Evolutionary conservation across 148 eudicot species (phyloP).

Genomic region (Chenopodium album): DNA sequence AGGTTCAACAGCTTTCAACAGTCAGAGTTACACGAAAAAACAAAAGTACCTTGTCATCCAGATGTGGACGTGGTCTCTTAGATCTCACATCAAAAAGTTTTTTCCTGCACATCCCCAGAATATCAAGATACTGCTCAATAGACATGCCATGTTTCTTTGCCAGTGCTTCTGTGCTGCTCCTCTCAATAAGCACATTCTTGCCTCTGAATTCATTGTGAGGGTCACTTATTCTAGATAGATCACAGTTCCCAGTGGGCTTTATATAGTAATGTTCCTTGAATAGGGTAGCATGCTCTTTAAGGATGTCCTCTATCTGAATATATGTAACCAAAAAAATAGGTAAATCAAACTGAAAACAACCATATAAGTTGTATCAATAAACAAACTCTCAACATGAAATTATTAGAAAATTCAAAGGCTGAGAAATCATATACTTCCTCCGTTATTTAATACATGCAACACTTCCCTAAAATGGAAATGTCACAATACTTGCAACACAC

Average conservation of each 20-base stretch:
- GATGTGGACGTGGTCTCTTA: slow-evolving; percentile 71
- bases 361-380: neutral
- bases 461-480: no score
- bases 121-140: slow-evolving; percentile 54
- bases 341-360: neutral
- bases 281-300: slow-evolving; percentile 66
- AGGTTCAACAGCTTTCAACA: neutral
- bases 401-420: neutral
- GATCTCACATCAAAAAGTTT: slow-evolving; percentile 75
- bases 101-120: slow-evolving; percentile 54
- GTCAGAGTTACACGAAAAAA: neutral
- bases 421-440: no score
- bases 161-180: slow-evolving; percentile 65
- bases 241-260: slow-evolving; percentile 82
- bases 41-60: slow-evolving; percentile 80
- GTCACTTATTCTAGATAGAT: slow-evolving; percentile 82
- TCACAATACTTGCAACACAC: no score
- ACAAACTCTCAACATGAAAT: neutral
- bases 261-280: slow-evolving; percentile 88
- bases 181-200: slow-evolving; percentile 86
- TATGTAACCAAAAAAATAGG: neutral
- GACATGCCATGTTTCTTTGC: slow-evolving; percentile 62
- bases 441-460: no score
- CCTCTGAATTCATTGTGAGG: slow-evolving; percentile 87
- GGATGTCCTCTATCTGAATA: slow-evolving; percentile 61